phyloP scores from a whole-genome alignment of 495 filamentous ascomycete genomes.

The Aspergillus bertholletiae region DNA sequence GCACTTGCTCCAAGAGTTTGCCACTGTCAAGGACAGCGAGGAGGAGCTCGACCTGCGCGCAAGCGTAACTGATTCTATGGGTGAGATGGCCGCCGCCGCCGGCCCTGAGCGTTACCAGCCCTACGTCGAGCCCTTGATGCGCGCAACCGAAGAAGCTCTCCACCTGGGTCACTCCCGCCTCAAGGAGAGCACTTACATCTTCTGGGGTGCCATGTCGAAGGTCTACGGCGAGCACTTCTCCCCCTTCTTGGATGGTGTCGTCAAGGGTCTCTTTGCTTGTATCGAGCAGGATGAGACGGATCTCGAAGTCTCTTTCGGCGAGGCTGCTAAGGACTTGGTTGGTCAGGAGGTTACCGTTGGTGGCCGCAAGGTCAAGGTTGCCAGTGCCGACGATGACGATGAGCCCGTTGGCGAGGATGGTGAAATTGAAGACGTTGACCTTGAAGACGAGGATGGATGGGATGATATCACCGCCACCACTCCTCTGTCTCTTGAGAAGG shows the following conservation, averaged over 20 bases:
- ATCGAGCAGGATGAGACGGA: conserved; percentile 89
- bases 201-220: conserved; percentile 92
- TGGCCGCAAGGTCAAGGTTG: conserved; percentile 82
- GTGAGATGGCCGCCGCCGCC: conserved; percentile 84
- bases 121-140: conserved; percentile 85
- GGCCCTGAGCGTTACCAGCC: conserved; percentile 82
- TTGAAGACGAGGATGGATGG: conserved; percentile 78
- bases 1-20: conserved; percentile 77
- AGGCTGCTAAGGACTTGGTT: conserved; percentile 72
- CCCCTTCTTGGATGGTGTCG: conserved; percentile 79
- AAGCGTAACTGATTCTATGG: conserved; percentile 85
- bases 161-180: conserved; percentile 86
- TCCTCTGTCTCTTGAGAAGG: conserved; percentile 89
- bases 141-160: conserved; percentile 85
- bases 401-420: conserved; percentile 44
- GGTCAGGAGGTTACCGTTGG: conserved; percentile 72
- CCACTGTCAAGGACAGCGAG: conserved; percentile 79
- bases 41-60: conserved; percentile 89
- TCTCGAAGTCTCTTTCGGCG: conserved; percentile 73
- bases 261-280: conserved; percentile 79
- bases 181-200: conserved; percentile 91
- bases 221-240: conserved; percentile 90
- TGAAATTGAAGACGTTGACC: conserved; percentile 59
- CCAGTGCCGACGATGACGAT: conserved; percentile 54
- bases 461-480: conserved; percentile 79